phyloP scores from a whole-genome alignment of 2,329 filamentous ascomycete species.

The Blumeria graminis region DNA sequence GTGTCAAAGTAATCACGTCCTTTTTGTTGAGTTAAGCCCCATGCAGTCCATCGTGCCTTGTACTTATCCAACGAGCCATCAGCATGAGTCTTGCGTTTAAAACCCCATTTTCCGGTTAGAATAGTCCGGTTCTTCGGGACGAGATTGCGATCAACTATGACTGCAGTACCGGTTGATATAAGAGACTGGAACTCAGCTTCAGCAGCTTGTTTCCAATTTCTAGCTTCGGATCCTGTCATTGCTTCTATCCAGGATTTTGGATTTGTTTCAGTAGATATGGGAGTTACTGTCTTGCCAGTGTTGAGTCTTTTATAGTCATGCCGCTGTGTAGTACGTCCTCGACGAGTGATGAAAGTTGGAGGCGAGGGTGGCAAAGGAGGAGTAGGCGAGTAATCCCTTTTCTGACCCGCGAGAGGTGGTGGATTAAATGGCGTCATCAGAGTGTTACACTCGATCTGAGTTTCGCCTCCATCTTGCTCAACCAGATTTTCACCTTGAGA shows the following conservation, averaged over 20 bases:
- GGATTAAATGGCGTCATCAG: neutral
- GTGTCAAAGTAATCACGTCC: neutral
- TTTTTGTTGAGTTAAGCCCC: neutral
- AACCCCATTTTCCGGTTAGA: neutral
- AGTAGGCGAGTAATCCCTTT: neutral
- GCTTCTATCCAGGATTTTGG: neutral
- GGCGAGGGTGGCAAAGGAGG: neutral
- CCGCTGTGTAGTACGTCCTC: neutral
- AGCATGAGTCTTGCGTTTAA: neutral
- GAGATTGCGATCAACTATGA: neutral
- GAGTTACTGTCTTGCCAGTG: neutral
- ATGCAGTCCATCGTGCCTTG: neutral
- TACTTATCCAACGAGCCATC: neutral
- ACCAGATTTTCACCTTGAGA: neutral
- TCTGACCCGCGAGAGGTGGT: neutral
- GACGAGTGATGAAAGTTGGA: neutral
- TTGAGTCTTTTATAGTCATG: neutral
- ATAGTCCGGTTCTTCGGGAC: neutral
- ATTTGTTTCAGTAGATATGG: neutral
- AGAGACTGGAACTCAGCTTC: neutral
- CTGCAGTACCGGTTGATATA: neutral
- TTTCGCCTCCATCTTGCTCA: neutral
- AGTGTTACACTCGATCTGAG: neutral
- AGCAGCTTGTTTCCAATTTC: neutral
- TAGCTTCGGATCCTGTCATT: neutral